Evolutionary conservation across 208 protist species (phyloP).

Genomic region (Acanthamoeba quina): DNA sequence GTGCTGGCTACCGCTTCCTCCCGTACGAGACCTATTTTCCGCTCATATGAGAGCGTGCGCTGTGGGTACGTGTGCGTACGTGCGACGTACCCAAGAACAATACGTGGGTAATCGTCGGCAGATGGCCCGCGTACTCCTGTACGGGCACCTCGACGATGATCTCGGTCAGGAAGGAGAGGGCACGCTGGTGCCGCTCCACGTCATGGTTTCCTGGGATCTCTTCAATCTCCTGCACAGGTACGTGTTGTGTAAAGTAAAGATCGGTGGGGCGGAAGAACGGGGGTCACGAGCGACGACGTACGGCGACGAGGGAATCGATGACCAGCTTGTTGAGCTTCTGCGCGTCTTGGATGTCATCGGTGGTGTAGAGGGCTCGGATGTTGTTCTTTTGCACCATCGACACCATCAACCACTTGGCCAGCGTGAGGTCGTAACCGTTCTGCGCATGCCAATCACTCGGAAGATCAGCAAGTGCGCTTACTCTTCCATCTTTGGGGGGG

Average conservation of each 20-base stretch:
- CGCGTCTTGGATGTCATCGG: slow-evolving; percentile 23
- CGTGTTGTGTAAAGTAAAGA: not conserved
- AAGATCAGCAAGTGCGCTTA: not conserved
- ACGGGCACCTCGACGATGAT: slow-evolving; percentile 57
- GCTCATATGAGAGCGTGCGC: too few relatives aligned
- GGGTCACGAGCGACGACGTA: not conserved
- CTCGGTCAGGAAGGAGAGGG: slow-evolving; percentile 25
- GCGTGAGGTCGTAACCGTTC: slow-evolving; percentile 12
- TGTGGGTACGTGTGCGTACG: not conserved
- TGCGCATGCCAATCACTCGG: not conserved
- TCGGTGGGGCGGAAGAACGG: not conserved
- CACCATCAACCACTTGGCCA: slow-evolving; percentile 66
- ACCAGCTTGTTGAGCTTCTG: slow-evolving; percentile 67
- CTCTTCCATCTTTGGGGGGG: not conserved
- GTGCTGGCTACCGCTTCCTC: not conserved
- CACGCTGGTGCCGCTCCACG: slow-evolving; percentile 37
- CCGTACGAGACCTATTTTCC: not conserved
- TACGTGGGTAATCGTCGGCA: slow-evolving; percentile 23
- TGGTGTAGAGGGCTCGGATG: not conserved
- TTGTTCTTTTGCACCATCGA: slow-evolving; percentile 73
- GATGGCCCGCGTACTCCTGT: slow-evolving; percentile 7
- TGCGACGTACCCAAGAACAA: slow-evolving; percentile 56
- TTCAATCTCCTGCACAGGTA: slow-evolving; percentile 12
- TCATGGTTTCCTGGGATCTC: slow-evolving; percentile 32
- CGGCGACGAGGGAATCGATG: slow-evolving; percentile 60